These are phyloP conservation scores for Wallacemonas collosoma DNA, from an alignment of 208 protist species.

Conservation along the genomic window DNA sequence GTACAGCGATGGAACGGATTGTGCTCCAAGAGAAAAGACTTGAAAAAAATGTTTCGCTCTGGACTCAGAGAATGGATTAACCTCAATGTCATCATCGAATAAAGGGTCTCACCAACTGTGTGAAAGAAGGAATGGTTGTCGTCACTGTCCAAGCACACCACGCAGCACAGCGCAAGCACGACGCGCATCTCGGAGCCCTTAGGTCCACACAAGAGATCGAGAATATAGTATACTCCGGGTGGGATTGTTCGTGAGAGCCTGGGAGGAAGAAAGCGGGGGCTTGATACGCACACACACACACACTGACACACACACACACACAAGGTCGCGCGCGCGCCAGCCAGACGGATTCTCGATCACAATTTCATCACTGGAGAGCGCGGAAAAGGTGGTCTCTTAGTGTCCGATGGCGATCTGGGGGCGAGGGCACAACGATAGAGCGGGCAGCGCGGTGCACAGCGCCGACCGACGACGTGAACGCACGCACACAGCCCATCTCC, in stretches of 20 bases:
- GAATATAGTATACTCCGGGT: slow-evolving; percentile 49
- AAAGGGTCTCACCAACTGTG: slow-evolving; percentile 46
- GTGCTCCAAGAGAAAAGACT: background rate
- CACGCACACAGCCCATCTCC: background rate
- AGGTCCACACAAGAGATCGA: slow-evolving; percentile 70
- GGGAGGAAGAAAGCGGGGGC: background rate
- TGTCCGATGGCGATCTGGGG: slow-evolving; percentile 15
- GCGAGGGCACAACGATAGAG: background rate
- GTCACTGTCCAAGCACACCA: slow-evolving; percentile 8
- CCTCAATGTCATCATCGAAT: slow-evolving; percentile 40
- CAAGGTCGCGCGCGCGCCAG: background rate
- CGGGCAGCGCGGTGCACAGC: no score
- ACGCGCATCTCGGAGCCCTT: slow-evolving; percentile 45
- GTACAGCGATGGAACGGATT: no score
- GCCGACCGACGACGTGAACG: no score
- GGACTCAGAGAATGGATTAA: slow-evolving; percentile 58
- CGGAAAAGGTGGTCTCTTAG: slow-evolving; percentile 9
- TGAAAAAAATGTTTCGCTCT: background rate
- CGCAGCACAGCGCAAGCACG: background rate
- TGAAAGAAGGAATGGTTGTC: slow-evolving; percentile 38
- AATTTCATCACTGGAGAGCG: slow-evolving; percentile 24
- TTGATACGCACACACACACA: slow-evolving; percentile 6
- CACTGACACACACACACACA: slow-evolving; percentile 16
- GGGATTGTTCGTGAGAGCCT: slow-evolving; percentile 69
- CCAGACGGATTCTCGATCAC: slow-evolving; percentile 6